Conservation (phyloP, 78 protist genomes). For the Salpingoeca rosetta region DNA sequence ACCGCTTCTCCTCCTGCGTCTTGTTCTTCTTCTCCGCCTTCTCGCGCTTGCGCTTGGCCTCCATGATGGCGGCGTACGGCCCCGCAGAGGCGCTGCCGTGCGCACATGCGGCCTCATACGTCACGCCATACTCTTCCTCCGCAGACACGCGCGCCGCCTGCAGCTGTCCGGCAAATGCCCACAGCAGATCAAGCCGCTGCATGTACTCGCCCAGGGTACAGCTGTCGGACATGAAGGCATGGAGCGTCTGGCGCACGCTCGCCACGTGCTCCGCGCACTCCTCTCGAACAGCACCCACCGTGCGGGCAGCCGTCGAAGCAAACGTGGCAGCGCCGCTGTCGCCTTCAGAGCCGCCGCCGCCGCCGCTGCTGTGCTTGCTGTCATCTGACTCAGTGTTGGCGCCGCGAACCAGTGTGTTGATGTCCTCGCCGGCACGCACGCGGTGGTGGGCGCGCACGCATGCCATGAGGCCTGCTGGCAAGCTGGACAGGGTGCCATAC, state of each 20-base stretch:
- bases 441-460: background rate
- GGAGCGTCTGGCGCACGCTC: background rate
- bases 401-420: no score
- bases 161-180: constrained; percentile 1
- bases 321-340: background rate
- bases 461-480: background rate
- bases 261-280: background rate
- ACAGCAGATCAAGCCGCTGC: constrained; percentile 12
- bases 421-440: background rate
- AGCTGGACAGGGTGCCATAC: background rate
- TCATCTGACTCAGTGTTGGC: background rate
- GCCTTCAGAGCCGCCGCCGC: background rate
- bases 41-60: no score
- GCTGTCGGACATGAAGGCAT: background rate
- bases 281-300: background rate
- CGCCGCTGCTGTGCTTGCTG: background rate
- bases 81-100: no score
- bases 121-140: no score
- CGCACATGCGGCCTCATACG: no score
- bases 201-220: constrained; percentile 7
- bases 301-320: no score
- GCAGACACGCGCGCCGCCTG: no score
- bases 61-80: no score
- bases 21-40: no score
- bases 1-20: no score